phyloP scores from a whole-genome alignment of 257 asterid genomes.

The Datura wrightii region DNA sequence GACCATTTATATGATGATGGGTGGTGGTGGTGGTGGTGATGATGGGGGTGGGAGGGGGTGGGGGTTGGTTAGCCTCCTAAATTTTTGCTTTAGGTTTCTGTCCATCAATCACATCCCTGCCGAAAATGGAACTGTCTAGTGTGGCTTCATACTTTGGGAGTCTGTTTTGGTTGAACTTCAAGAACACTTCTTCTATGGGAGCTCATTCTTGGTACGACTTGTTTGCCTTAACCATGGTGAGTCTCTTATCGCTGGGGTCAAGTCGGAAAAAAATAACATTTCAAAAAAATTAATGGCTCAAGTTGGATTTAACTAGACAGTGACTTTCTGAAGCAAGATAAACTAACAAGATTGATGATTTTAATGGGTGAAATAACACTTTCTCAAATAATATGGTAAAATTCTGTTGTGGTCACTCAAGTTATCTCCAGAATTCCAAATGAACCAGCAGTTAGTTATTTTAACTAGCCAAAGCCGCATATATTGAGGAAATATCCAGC shows the following conservation, averaged over 20 bases:
- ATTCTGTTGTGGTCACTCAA: not conserved
- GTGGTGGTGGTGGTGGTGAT: not conserved
- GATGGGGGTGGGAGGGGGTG: too few species aligned
- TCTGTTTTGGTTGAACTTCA: not conserved
- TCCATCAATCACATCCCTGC: not conserved
- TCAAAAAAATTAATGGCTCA: not conserved
- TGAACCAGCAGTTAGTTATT: not conserved
- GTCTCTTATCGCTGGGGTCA: not conserved
- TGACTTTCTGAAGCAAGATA: not conserved
- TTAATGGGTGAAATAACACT: not conserved
- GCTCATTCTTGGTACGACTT: not conserved
- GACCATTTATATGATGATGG: not conserved
- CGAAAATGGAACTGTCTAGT: not conserved
- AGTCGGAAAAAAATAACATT: not conserved
- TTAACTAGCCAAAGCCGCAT: not conserved
- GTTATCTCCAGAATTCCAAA: not conserved
- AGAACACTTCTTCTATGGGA: not conserved
- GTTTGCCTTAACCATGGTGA: not conserved
- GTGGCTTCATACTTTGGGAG: not conserved
- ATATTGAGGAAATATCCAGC: not conserved
- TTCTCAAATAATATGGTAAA: not conserved
- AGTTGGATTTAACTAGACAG: not conserved
- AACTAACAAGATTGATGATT: not conserved
- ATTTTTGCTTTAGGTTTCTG: not conserved
- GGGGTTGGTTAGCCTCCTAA: not conserved